phyloP scores from a whole-genome alignment of 2,329 filamentous ascomycete species.

The Scytalidium sp. region DNA sequence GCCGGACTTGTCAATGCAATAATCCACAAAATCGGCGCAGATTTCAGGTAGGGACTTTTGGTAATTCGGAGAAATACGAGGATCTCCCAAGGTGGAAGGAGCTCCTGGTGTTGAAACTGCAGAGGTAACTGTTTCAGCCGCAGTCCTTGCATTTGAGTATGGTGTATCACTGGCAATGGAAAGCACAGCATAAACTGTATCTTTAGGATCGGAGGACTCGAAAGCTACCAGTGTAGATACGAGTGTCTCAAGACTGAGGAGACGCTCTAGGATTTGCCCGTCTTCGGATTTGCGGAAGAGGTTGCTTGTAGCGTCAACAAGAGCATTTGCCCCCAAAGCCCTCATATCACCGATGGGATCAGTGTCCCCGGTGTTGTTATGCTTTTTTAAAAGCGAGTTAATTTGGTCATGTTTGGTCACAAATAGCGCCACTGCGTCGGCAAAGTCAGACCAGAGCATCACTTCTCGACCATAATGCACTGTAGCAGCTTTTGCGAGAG shows the following conservation, averaged over 20 bases:
- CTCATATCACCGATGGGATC: constrained; percentile 6
- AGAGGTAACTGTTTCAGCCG: background rate
- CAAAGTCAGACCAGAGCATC: constrained; percentile 34
- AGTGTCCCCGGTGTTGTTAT: background rate
- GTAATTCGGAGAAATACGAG: background rate
- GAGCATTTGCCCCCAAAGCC: constrained; percentile 12
- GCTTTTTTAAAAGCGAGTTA: background rate
- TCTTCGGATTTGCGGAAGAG: constrained; percentile 13
- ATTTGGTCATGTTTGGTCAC: constrained; percentile 14
- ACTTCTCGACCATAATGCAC: constrained; percentile 31
- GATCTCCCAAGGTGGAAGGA: too few relatives aligned
- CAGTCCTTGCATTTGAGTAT: background rate
- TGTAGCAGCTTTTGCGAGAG: constrained; percentile 28
- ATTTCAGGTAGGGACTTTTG: constrained; percentile 1
- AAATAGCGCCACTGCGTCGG: constrained; percentile 15
- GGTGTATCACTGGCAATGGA: constrained; percentile 18
- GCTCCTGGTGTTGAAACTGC: too few relatives aligned
- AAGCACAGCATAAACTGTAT: constrained; percentile 21
- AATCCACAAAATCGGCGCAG: constrained; percentile 17
- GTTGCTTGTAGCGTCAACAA: constrained; percentile 11
- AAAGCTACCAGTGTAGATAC: constrained; percentile 17
- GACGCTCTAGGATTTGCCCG: constrained; percentile 10
- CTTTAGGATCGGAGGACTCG: constrained; percentile 21
- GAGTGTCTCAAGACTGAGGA: constrained; percentile 16
- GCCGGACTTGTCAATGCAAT: constrained; percentile 6